These are phyloP conservation scores for Carex pumila DNA, from an alignment of 176 grass and related monocot genomes.

Conservation along the genomic window DNA sequence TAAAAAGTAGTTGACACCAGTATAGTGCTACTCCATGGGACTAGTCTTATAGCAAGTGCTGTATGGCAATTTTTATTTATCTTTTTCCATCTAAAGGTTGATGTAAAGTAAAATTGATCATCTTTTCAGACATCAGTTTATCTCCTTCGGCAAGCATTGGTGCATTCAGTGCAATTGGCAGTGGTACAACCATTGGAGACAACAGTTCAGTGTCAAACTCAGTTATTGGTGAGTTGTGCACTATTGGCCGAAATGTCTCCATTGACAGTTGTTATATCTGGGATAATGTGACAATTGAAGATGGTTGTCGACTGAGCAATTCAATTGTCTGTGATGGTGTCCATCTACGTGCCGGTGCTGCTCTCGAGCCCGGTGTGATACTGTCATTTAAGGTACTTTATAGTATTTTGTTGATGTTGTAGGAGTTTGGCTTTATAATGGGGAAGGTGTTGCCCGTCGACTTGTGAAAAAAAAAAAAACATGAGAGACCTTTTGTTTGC, in stretches of 20 bases:
- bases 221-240: constrained; percentile 63
- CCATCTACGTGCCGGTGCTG: constrained; percentile 55
- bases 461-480: background rate
- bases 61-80: background rate
- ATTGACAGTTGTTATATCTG: constrained; percentile 77
- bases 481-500: background rate
- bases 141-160: constrained; percentile 65
- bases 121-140: constrained; percentile 51
- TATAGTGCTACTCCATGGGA: background rate
- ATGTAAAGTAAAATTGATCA: constrained; percentile 1
- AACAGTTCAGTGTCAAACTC: constrained; percentile 56
- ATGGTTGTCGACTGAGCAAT: constrained; percentile 80
- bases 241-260: constrained; percentile 60
- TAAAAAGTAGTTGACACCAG: background rate
- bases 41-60: background rate
- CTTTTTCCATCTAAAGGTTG: background rate
- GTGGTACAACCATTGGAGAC: constrained; percentile 62
- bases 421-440: background rate
- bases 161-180: constrained; percentile 64
- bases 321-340: constrained; percentile 73
- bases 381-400: constrained; percentile 84
- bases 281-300: constrained; percentile 86
- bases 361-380: constrained; percentile 77
- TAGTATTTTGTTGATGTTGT: constrained; percentile 1
- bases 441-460: background rate